Base-by-base conservation (phyloP, 176 grass and related monocot genomes). In the Aegilops tauschii region DNA sequence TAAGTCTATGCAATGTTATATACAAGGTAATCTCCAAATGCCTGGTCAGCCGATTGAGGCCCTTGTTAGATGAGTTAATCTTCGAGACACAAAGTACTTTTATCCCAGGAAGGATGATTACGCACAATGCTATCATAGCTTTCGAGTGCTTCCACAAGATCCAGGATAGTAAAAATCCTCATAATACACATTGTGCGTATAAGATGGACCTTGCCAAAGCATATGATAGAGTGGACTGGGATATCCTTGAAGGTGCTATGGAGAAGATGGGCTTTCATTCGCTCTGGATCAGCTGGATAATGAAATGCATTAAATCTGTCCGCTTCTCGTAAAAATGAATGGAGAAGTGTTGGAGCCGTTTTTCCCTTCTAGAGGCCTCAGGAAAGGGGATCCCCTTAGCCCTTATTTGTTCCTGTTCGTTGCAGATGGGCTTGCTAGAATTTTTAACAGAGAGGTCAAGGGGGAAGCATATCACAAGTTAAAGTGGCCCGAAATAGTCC, bases 61-160 rank as follows among this genome's bases (percentile, higher is more conserved):
- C 56, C 0, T 2, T 8, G 0, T 8, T n/a, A 0, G 2, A 61
- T n/a, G 56, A n/a, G 0, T 6, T 61, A 3, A 61, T 61, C 0
- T 61, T 0, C 0, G 20, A 61, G n/a, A 21, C 18, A 1, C 56
- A 61, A 21, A 61, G 56, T 0, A 20, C 56, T 8, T 61, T 61
- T 4, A 2, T 61, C 2, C 6, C 56, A 0, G 56, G 56, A 6
- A 61, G 56, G 4, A 2, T 21, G 21, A n/a, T 61, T 1, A 21
- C 7, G 0, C 20, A 61, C 3, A 61, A 61, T 21, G 20, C 56
- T 0, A 18, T 61, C 6, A 61, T 61, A 1, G 6, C 20, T 0
- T 61, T 61, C 9, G 56, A 61, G 2, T 61, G 56, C 1, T 61
- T 61, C 5, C 20, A n/a, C 0, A 21, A 18, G 1, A 61, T 61